Evolutionary conservation across 2,329 filamentous ascomycete genomes (phyloP).

Genomic region (Arthrobotrys musiformis): DNA sequence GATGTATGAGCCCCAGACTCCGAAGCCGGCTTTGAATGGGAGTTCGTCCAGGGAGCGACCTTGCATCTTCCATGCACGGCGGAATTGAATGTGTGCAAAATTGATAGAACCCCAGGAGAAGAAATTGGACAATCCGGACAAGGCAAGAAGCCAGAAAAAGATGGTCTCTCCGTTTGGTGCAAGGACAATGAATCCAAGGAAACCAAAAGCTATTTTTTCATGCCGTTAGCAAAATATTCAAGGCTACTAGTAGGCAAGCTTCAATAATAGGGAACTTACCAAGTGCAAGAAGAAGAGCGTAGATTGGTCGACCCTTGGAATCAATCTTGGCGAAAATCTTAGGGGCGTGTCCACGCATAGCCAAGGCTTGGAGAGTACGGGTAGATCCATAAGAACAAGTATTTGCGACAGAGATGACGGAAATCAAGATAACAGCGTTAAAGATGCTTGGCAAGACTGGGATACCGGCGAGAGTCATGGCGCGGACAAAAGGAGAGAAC

Average conservation of each 20-base stretch:
- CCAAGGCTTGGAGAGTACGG: conserved; percentile 69
- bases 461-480: conserved; percentile 67
- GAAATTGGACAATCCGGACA: conserved; percentile 72
- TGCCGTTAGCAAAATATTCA: conserved; percentile 55
- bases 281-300: conserved; percentile 63
- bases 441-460: conserved; percentile 67
- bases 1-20: conserved; percentile 72
- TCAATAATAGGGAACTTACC: conserved; percentile 60
- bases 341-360: conserved; percentile 65
- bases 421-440: conserved; percentile 68
- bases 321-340: conserved; percentile 65
- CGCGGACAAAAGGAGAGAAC: conserved; percentile 67
- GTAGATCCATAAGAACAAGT: conserved; percentile 69
- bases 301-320: conserved; percentile 64
- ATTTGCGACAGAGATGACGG: conserved; percentile 68
- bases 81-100: conserved; percentile 75
- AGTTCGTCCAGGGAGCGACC: conserved; percentile 73
- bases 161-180: conserved; percentile 66
- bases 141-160: conserved; percentile 73
- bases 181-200: conserved; percentile 52
- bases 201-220: conserved; percentile 31
- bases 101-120: conserved; percentile 76
- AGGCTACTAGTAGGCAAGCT: conserved; percentile 59
- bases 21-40: conserved; percentile 72
- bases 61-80: conserved; percentile 70